phyloP scores from a whole-genome alignment of 331 rosid species.

The Phaseolus coccineus region DNA sequence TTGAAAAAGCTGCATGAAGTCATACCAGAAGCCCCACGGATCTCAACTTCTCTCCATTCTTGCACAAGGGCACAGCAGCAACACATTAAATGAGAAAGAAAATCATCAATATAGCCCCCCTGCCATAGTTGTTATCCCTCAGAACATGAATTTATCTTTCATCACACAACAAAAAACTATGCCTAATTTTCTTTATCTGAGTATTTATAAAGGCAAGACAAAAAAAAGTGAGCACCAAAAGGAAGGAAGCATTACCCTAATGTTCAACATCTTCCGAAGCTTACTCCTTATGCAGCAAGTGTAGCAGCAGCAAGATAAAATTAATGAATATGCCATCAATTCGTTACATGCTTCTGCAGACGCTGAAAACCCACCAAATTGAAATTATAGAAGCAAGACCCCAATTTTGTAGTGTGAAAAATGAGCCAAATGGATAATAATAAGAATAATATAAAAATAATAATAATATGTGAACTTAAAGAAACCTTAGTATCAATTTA shows the following conservation, averaged over 20 bases:
- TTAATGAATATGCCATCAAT: conserved; percentile 85
- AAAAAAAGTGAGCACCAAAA: neutral
- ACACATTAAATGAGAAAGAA: conserved; percentile 97
- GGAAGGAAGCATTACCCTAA: conserved; percentile 65
- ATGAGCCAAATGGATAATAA: conserved; percentile 9
- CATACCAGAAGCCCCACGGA: conserved; percentile 75
- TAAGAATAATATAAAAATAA: conserved; percentile 6
- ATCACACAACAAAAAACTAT: neutral
- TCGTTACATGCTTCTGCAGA: conserved; percentile 90
- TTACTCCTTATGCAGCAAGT: conserved; percentile 92
- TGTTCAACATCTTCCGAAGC: conserved; percentile 81
- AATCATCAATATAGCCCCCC: conserved; percentile 96
- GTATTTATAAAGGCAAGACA: neutral
- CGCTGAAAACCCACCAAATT: conserved; percentile 64
- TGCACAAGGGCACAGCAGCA: conserved; percentile 98
- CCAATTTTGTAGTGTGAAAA: neutral
- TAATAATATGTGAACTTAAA: conserved; percentile 9
- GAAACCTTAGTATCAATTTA: neutral
- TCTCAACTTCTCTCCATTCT: conserved; percentile 98
- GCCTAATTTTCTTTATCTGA: conserved; percentile 3
- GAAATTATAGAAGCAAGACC: conserved; percentile 7
- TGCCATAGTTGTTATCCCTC: conserved; percentile 39
- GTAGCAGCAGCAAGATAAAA: conserved; percentile 94
- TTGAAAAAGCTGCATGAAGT: conserved; percentile 12
- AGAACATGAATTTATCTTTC: conserved; percentile 10